Evolutionary conservation across 805 yeast species (phyloP), one percentile per base, ranked within the genome.

Genomic region (Ogataea degrootiae): DNA sequence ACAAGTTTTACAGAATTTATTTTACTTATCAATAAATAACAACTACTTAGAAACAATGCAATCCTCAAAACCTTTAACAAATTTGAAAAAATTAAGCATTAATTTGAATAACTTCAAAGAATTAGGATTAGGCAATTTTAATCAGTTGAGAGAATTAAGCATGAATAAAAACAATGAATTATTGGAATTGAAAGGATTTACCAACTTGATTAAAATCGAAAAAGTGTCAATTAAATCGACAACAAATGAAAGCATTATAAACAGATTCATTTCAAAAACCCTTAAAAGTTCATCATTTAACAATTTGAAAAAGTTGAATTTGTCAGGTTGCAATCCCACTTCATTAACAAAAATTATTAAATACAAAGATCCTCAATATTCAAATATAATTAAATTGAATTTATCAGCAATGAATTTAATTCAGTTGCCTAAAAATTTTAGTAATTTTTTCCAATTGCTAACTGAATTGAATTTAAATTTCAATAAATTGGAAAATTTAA

Each of bases 391-490:
- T 31, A 58, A 54, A 15, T 57, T 79, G 39, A 66, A 66, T n/a
- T 51, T 79, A n/a, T 66, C 79, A 0, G 80, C 82, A 0, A 70
- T 73, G 67, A 69, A 70, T 38, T 51, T 78, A n/a, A 59, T 59
- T 3, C 36, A 46, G 1, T 54, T 77, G 16, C 80, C 82, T 0
- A 40, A 29, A 0, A 54, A 62, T 9, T 71, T 79, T 46, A 56
- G 65, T 6, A 46, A 55, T 2, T 42, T 65, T 35, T 78, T 77
- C 54, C 81, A 82, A 26, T 67, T 76, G 48, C 63, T 79, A 38
- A 49, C 68, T 19, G 76, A 73, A 42, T 59, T 79, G 46, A 77
- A 78, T 50, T 65, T 79, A 45, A 77, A 76, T 49, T 79, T 79
- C 62, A 79, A 79, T 57, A 65, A 62, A 36, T 51, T 79, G 26